Evolutionary conservation across 495 filamentous ascomycete species (phyloP).

Genomic region (Barbatosphaeria neglecta): DNA sequence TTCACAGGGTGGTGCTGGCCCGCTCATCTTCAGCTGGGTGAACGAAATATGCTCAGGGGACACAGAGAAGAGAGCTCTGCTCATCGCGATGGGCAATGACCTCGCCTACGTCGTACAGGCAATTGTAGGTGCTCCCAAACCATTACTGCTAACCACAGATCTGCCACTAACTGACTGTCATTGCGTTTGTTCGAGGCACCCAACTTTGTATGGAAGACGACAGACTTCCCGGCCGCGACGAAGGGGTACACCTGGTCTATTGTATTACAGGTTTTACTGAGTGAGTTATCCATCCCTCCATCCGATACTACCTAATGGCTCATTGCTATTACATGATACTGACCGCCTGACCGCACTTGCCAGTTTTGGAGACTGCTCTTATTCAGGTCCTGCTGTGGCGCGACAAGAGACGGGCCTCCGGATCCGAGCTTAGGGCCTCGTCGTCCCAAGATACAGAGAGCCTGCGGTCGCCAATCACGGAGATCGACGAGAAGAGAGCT

Average conservation of each 20-base stretch:
- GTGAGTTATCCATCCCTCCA: constrained; percentile 2
- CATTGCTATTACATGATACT: no score
- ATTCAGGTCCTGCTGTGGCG: constrained; percentile 11
- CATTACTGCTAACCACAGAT: not conserved
- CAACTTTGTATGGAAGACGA: constrained; percentile 29
- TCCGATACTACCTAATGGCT: not conserved
- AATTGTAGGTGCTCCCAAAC: constrained; percentile 10
- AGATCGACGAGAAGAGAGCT: not conserved
- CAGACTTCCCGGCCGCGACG: constrained; percentile 20
- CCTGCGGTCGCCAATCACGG: not conserved
- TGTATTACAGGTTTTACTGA: constrained; percentile 14
- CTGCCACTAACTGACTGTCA: not conserved
- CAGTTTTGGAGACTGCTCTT: constrained; percentile 2
- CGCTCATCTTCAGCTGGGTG: constrained; percentile 28
- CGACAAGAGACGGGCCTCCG: constrained; percentile 2
- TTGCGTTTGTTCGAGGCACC: constrained; percentile 13
- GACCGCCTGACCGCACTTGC: not conserved
- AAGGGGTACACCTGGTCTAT: constrained; percentile 24
- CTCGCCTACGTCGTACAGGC: constrained; percentile 22
- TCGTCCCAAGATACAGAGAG: not conserved
- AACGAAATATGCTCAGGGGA: constrained; percentile 36
- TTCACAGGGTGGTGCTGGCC: constrained; percentile 4
- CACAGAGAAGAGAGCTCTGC: constrained; percentile 39
- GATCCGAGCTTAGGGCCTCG: not conserved
- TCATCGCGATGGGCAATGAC: constrained; percentile 23